Base-by-base conservation (phyloP, 2,329 filamentous ascomycete genomes). In the Falciphora oryzae region DNA sequence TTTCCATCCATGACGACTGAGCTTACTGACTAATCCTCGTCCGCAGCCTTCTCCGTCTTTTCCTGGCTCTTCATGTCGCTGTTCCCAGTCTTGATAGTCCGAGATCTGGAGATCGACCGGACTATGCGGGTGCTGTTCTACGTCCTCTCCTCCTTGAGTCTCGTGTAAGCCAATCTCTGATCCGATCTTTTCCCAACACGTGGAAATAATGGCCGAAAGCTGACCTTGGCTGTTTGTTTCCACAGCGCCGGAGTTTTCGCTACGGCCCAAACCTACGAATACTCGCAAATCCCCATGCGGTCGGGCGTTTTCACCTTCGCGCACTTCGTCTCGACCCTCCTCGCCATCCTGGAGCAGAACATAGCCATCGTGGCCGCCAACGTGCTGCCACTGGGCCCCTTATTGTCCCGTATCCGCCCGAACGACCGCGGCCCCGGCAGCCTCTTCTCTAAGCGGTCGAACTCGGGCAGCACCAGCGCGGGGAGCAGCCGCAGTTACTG, bases 311-410 rank as follows among this genome's bases (percentile, higher is more conserved):
- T 73, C 66, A 75, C 69, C 8, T 71, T 70, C 57, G 69, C 72
- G 61, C 68, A 72, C 8, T 74, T 77, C 61, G 68, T 70, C 65
- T 70, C 71, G 18, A 75, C 71, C 10, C 69, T 77, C 35, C 69
- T 78, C 44, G 71, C 72, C 18, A 70, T 75, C 7, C 69, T 77
- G 14, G 73, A 77, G 63, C 73, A 76, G 64, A 79, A 77, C 68
- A 61, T 77, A n/a, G 71, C 73, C 65, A 74, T 78, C 31, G 66
- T 76, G 13, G 71, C 75, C 11, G 73, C 76, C 53, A 78, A 78
- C 66, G 68, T 77, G 16, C 68, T 78, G 1, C 72, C 74, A 29
- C 69, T 77, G 31, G 71, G 74, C 2, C 68, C 74, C 3, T 69
- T 77, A 35, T 74, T 73, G 67, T 70, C 70, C 57, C 62, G 65